Base-by-base conservation (phyloP, 768 basidiomycete species). In the Roridomyces roridus region DNA sequence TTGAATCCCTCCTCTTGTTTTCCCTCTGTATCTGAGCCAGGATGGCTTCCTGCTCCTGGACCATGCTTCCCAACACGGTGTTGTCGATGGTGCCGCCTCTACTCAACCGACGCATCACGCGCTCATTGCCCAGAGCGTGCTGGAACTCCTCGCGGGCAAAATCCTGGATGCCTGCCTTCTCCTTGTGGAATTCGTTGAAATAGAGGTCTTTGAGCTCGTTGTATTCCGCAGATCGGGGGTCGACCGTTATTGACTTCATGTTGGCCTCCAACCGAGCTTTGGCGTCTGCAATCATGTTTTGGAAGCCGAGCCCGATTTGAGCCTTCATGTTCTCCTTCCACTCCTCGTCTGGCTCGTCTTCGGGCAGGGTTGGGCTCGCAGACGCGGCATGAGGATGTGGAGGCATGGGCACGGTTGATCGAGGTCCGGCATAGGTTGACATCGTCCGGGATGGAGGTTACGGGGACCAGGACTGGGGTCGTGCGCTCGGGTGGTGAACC, bases 231-330 rank as follows among this genome's bases (percentile, higher is more conserved):
- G 51, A 49, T 15, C 3, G 31, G 11, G 31, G 7, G 23, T 26
- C 11, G 18, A 10, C 1, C 36, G 51, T 28, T 35, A 54, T 18
- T 1, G 40, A 42, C 15, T 40, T 46, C 6, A 59, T 7, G 0
- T 84, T 79, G 15, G 73, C 69, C 31, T 84, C 77, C 34, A 84
- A 70, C 55, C 82, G 84, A 54, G 83, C 79, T 71, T 85, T 85
- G 18, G 89, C 84, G 56, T 88, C 88, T 51, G 85, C 80, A 57
- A 88, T 67, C 74, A 82, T 77, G 26, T 65, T 51, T 45, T 68
- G 51, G 20, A 78, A 65, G 8, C 72, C 73, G 2, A 76, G 74
- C 62, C 85, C 82, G 64, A 91, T 88, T 64, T 77, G 74, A 28
- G 57, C 64, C 65, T 67, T 74, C 63, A 84, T 71, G 2, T 63